Evolutionary conservation across 2,329 filamentous ascomycete species (phyloP), one percentile per base, ranked within the genome.

Genomic region (Fusarium sororula): DNA sequence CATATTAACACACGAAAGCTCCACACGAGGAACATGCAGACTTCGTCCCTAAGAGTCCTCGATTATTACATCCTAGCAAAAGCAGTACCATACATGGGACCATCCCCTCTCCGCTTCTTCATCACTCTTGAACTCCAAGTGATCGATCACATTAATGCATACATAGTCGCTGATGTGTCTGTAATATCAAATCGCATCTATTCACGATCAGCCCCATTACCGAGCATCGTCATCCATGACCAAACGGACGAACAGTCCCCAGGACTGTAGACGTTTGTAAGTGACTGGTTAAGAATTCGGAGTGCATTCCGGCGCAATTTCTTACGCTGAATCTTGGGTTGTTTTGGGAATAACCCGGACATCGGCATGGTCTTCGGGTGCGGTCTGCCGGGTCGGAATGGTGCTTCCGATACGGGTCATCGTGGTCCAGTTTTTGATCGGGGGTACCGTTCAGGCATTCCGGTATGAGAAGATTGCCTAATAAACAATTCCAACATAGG

Each of bases 361-460:
- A 26, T 45, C 55, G 44, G 54, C 24, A 13, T n/a, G 38, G 57
- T 54, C 35, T 13, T 56, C 38, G 54, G 61, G 41, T 56, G 45
- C 41, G 54, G 45, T 58, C 51, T 53, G 44, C 39, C 45, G 32
- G 32, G 37, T 63, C 70, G 75, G 73, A 74, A 72, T 48, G 57
- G 63, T 63, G 58, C 48, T 77, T 76, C 75, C 70, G 72, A 68
- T 44, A 38, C 47, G 47, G 47, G 50, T 26, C 56, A n/a, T 32
- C 12, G n/a, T 59, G 61, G 20, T 38, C 73, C 75, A 77, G 63
- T 66, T 24, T 66, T 72, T 75, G 15, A 24, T 70, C 59, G 65
- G 64, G 35, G 24, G 38, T 42, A 37, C 32, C 50, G 53, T 38
- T 62, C 50, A 47, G 67, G 28, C 37, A 28, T 53, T 70, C 58